These are phyloP conservation scores for Colletotrichum paranaense DNA, from an alignment of 2,329 filamentous ascomycete species.

Conservation along the genomic window DNA sequence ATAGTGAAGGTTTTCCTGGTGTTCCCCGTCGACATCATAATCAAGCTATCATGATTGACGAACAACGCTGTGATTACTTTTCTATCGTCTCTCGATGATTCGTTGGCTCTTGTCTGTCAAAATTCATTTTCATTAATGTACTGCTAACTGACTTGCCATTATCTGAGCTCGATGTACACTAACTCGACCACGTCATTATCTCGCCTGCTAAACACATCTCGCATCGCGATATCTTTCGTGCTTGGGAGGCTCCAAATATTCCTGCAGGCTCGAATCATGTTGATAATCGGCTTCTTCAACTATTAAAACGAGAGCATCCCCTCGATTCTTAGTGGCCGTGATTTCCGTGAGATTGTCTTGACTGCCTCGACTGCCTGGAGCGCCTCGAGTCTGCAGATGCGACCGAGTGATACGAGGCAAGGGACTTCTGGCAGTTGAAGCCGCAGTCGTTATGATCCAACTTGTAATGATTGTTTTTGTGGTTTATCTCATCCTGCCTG, in stretches of 20 bases:
- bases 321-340: neutral
- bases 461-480: neutral
- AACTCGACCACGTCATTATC: neutral
- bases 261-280: neutral
- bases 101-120: no score
- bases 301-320: neutral
- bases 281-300: neutral
- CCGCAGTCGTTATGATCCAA: neutral
- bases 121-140: no score
- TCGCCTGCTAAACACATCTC: neutral
- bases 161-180: neutral
- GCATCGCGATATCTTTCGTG: neutral
- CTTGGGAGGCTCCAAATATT: neutral
- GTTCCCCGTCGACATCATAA: no score
- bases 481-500: neutral
- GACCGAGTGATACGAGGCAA: neutral
- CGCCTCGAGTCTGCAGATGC: neutral
- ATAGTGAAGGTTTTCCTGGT: no score
- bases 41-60: no score
- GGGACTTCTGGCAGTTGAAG: neutral
- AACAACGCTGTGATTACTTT: no score
- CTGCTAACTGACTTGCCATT: no score
- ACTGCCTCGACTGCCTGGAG: neutral
- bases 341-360: neutral
- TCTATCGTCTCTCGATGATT: no score